A percentile compares a stretch with the other conserved stretches of the same genome.
Conservation (phyloP, 2,329 filamentous ascomycete genomes). For the Alternaria gaisen region DNA sequence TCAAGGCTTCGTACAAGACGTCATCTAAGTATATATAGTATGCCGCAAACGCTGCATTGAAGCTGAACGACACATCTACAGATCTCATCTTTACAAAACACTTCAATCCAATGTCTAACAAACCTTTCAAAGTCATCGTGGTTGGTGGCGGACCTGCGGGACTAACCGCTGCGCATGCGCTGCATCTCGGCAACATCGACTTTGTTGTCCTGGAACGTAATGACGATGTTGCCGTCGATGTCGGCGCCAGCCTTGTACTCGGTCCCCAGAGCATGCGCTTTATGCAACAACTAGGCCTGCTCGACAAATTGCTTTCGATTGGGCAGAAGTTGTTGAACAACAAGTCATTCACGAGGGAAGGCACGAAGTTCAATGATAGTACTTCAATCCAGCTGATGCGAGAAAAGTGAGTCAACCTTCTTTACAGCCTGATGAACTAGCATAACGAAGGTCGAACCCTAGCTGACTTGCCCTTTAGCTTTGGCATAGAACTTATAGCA, state of each 20-base stretch:
- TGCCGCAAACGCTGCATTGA: neutral
- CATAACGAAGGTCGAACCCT: fast-evolving
- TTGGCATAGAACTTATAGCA: neutral
- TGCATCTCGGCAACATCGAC: neutral
- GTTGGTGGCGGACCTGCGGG: neutral
- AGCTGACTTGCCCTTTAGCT: neutral
- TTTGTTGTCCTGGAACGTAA: conserved; percentile 5
- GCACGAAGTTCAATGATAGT: conserved; percentile 1
- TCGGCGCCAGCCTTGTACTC: conserved; percentile 1
- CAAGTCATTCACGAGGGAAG: neutral
- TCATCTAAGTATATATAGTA: neutral
- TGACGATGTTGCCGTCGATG: neutral
- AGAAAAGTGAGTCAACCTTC: neutral
- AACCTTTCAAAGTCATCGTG: conserved; percentile 2
- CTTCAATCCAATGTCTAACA: neutral
- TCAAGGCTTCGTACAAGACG: too few species aligned
- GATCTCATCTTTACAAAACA: neutral
- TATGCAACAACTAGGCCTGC: conserved; percentile 4
- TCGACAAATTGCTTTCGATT: conserved; percentile 3
- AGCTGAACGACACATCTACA: neutral
- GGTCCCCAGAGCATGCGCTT: neutral
- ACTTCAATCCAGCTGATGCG: neutral
- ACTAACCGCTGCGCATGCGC: neutral
- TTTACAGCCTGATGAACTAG: neutral
- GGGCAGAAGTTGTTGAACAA: neutral